Evolutionary conservation across 2,329 filamentous ascomycete genomes (phyloP), one percentile per base, ranked within the genome.

Genomic region (Paraphaeosphaeria sporulosa): DNA sequence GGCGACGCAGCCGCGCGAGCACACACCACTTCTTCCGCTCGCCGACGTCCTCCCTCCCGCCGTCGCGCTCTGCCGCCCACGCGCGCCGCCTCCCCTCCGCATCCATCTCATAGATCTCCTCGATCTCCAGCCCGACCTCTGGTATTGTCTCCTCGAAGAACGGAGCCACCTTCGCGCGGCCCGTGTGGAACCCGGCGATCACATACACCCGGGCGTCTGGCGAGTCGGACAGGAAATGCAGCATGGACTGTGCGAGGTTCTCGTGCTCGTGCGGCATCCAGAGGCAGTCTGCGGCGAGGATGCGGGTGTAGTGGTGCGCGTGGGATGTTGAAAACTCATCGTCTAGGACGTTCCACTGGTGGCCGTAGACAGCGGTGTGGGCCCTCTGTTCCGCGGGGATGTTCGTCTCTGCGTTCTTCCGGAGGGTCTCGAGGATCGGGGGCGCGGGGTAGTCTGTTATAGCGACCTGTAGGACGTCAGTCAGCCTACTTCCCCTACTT

Each of bases 241-340:
- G 76, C 71, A 92, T 86, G 25, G 88, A 90, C 44, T 72, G 76
- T 49, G 84, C 83, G 27, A 93, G 82, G 73, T 88, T 90, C n/a
- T 77, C 82, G 75, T 93, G 90, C 79, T 92, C 85, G 80, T 84
- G 85, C 1, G 87, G 85, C 88, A 92, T 91, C 90, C 90, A 93
- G 58, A 91, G 83, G 70, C 90, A 92, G 76, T 93, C 90, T 63
- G 89, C 88, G 0, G 87, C 87, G n/a, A 92, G 77, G 43, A 93
- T 81, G 59, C 88, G 84, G 48, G 86, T 86, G 70, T 88, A 91
- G 1, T 65, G 59, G 9, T 78, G 77, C 13, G 76, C 76, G 53
- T 79, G 64, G 1, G 66, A 53, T 7, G 47, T 25, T 13, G 81
- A 77, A 51, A 86, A 81, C 27, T 73, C 44, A 17, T 78, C 75